These are phyloP conservation scores for Ehretia macrophylla DNA, from an alignment of 257 asterid species.

Conservation along the genomic window DNA sequence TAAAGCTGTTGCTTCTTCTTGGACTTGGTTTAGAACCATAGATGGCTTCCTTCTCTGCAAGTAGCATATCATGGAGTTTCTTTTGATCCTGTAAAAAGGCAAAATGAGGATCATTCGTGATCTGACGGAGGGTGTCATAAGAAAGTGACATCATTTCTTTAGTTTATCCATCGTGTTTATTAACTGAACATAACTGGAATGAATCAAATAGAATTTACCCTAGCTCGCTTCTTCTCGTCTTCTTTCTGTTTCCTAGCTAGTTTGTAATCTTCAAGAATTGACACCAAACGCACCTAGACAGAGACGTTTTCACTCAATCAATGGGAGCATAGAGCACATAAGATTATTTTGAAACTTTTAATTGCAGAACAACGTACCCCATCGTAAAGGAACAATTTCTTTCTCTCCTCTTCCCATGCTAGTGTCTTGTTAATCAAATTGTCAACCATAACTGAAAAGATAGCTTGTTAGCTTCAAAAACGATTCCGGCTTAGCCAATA, in stretches of 20 bases:
- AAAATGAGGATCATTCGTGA: slow-evolving; percentile 1
- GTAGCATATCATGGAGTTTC: slow-evolving; percentile 79
- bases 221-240: slow-evolving; percentile 71
- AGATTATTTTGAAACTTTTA: slow-evolving; percentile 6
- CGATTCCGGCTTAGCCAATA: slow-evolving; percentile 14
- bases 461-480: slow-evolving; percentile 16
- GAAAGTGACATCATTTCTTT: too few relatives aligned
- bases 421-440: slow-evolving; percentile 66
- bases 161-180: too few relatives aligned
- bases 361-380: slow-evolving; percentile 55
- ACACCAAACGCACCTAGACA: slow-evolving; percentile 76
- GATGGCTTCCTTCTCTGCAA: slow-evolving; percentile 76
- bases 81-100: slow-evolving; percentile 66
- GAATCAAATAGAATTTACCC: slow-evolving; percentile 42
- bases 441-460: slow-evolving; percentile 65
- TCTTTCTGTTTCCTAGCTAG: slow-evolving; percentile 70
- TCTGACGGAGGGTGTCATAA: too few relatives aligned
- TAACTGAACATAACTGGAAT: too few relatives aligned
- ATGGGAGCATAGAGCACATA: slow-evolving; percentile 2
- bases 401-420: slow-evolving; percentile 84
- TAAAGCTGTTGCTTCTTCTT: slow-evolving; percentile 68
- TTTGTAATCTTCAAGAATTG: slow-evolving; percentile 86
- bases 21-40: slow-evolving; percentile 96
- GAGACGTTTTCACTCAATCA: background rate
- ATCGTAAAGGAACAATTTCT: slow-evolving; percentile 74